phyloP scores from a whole-genome alignment of 345 rosid genomes.

The rapeseed (Brassica napus) region Da-Ae NC_063442.1:39169001-39169500 shows the following conservation, averaged over 20 bases:
- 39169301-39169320: background rate
- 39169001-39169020: background rate
- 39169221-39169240: background rate
- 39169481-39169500: conserved; percentile 44
- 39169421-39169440: background rate
- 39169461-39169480: conserved; percentile 38
- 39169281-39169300: conserved; percentile 11
- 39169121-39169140: background rate
- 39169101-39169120: conserved; percentile 13
- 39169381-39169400: background rate
- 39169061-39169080: background rate
- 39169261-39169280: background rate
- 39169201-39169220: no score
- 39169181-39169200: conserved; percentile 15
- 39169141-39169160: background rate
- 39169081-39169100: conserved; percentile 2
- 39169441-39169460: conserved; percentile 14
- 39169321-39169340: conserved; percentile 1
- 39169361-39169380: background rate
- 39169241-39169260: background rate
- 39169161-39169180: background rate
- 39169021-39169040: no score
- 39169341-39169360: conserved; percentile 1
- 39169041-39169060: background rate
- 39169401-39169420: background rate